Conservation (phyloP, 23 red algal genomes). For the Gracilariopsis chorda region DNA sequence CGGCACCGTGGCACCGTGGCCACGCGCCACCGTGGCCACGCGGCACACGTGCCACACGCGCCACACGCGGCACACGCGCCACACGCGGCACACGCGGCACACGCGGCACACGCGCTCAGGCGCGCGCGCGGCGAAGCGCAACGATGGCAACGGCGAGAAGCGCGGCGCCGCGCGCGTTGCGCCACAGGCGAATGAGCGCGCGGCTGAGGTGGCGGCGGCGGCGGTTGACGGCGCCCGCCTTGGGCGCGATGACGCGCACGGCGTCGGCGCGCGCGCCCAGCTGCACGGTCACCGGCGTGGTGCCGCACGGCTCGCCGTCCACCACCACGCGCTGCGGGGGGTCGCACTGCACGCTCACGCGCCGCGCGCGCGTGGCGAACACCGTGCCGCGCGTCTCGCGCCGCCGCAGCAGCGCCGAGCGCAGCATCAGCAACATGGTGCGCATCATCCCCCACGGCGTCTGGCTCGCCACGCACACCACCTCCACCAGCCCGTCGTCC, state of each 20-base stretch:
- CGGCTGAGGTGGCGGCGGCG: constrained; percentile 21
- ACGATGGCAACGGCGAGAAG: constrained; percentile 34
- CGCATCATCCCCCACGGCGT: constrained; percentile 10
- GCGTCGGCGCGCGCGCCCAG: background rate
- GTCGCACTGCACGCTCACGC: constrained; percentile 44
- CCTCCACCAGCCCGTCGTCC: constrained; percentile 63
- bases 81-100: background rate
- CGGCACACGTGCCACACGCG: background rate
- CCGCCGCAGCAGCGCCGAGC: constrained; percentile 22
- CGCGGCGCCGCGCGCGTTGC: constrained; percentile 48
- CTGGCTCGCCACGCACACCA: constrained; percentile 20
- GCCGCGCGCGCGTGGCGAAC: constrained; percentile 29
- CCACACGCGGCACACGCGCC: background rate
- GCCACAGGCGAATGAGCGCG: constrained; percentile 33
- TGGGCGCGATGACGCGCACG: constrained; percentile 50
- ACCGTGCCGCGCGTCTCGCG: constrained; percentile 8
- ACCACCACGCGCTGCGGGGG: constrained; percentile 69
- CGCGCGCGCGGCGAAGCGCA: background rate
- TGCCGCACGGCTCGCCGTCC: constrained; percentile 51
- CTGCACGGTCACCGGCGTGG: constrained; percentile 20
- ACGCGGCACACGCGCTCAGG: background rate
- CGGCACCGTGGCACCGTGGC: too few relatives aligned
- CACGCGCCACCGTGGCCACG: too few relatives aligned
- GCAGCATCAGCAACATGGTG: constrained; percentile 37
- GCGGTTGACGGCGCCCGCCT: constrained; percentile 34